These are phyloP conservation scores for Lophiotrema nucula DNA, from an alignment of 495 filamentous ascomycete genomes.

Conservation along the genomic window DNA sequence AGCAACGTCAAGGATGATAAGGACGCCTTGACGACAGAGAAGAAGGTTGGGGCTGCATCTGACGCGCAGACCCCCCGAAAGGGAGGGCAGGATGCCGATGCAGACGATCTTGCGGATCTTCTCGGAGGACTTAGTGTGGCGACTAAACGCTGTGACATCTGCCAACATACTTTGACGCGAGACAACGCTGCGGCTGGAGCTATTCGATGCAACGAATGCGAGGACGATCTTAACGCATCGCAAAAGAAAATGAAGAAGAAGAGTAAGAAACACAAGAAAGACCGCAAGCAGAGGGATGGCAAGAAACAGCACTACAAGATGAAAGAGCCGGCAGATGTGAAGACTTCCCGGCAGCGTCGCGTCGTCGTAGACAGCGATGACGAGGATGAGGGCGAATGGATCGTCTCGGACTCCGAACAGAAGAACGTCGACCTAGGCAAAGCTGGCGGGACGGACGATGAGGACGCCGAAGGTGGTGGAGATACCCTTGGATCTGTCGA, in stretches of 20 bases:
- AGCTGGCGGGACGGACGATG: slow-evolving; percentile 79
- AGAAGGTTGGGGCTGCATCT: slow-evolving; percentile 37
- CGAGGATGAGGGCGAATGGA: slow-evolving; percentile 66
- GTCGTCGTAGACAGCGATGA: slow-evolving; percentile 42
- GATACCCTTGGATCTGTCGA: slow-evolving; percentile 72
- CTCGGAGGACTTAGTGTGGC: slow-evolving; percentile 80
- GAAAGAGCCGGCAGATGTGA: slow-evolving; percentile 37
- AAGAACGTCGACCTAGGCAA: slow-evolving; percentile 61
- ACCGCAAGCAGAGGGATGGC: slow-evolving; percentile 13
- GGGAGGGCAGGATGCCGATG: slow-evolving; percentile 53
- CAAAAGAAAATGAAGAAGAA: slow-evolving; percentile 47
- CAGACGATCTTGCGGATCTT: slow-evolving; percentile 82
- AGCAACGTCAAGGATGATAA: slow-evolving; percentile 81
- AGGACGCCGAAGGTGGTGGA: slow-evolving; percentile 81
- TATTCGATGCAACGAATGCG: slow-evolving; percentile 70
- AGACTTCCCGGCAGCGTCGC: slow-evolving; percentile 12
- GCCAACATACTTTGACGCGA: slow-evolving; percentile 65
- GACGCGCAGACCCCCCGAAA: slow-evolving; percentile 48
- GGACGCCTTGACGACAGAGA: slow-evolving; percentile 71
- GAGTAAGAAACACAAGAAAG: slow-evolving; percentile 43
- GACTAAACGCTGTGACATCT: slow-evolving; percentile 85
- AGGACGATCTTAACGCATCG: slow-evolving; percentile 59
- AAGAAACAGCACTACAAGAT: slow-evolving; percentile 48
- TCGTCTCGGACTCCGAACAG: slow-evolving; percentile 65
- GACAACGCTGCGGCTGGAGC: slow-evolving; percentile 57